Percentiles rank a stretch among this genome's conserved stretches.
Conservation (phyloP, 1,139 yeast genomes). For the Dujonia santamariae region DNA sequence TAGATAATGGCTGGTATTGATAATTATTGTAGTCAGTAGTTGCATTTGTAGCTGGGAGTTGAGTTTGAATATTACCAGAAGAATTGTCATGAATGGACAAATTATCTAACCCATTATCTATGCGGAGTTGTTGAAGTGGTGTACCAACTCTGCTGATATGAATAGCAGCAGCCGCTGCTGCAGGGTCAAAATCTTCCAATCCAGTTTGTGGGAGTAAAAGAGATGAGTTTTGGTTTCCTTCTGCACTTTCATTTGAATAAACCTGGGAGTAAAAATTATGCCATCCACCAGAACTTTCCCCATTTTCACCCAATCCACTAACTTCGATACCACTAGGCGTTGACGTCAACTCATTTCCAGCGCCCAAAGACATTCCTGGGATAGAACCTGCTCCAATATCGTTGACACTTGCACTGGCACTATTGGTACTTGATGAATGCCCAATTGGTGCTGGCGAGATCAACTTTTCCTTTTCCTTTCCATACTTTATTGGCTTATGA, state of each 20-base stretch:
- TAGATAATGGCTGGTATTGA: conserved; percentile 6
- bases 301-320: background rate
- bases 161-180: no score
- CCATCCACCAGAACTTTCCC: conserved; percentile 12
- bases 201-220: no score
- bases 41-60: conserved; percentile 2
- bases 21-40: conserved; percentile 4
- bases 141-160: conserved; percentile 5
- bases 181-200: no score
- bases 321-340: no score
- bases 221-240: no score
- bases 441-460: background rate
- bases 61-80: conserved; percentile 1
- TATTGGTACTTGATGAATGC: no score
- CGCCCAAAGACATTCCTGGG: no score
- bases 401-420: background rate
- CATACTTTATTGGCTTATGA: conserved; percentile 5
- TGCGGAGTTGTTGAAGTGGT: conserved; percentile 6
- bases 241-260: conserved; percentile 17
- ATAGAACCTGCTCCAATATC: background rate
- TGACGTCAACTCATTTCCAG: no score
- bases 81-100: no score
- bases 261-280: conserved; percentile 24
- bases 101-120: no score
- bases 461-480: background rate